Conservation (phyloP, 345 rosid genomes). For the Iberis pinnata region DNA sequence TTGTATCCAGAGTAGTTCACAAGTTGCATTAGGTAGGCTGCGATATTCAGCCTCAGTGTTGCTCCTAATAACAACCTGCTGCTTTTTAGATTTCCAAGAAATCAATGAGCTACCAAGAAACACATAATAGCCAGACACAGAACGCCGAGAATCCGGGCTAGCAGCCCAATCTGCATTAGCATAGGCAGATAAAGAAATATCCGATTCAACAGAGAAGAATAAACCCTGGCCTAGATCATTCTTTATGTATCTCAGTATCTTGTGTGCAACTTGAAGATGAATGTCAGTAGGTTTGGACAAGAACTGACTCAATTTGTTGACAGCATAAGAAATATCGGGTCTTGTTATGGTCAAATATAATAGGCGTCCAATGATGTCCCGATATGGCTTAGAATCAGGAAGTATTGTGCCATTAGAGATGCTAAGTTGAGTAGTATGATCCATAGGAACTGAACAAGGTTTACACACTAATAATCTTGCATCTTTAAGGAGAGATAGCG, state of each 20-base stretch:
- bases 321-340: neutral
- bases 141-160: neutral
- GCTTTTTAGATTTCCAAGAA: neutral
- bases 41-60: neutral
- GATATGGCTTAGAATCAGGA: too few relatives aligned
- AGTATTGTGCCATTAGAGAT: too few relatives aligned
- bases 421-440: too few relatives aligned
- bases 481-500: too few relatives aligned
- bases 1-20: neutral
- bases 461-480: too few relatives aligned
- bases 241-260: neutral
- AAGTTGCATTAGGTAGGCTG: neutral
- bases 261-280: neutral
- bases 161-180: neutral
- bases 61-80: neutral
- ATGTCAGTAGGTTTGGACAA: neutral
- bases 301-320: neutral
- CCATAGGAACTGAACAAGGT: too few relatives aligned
- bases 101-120: neutral
- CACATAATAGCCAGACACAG: neutral
- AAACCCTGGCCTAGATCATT: neutral
- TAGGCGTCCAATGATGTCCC: neutral
- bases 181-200: neutral
- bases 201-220: too few relatives aligned
- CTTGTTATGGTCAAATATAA: neutral